Percentiles rank a stretch among this genome's conserved stretches.
Evolutionary conservation across 768 basidiomycete genomes (phyloP).

Genomic region (Sporobolomyces roseus): DNA sequence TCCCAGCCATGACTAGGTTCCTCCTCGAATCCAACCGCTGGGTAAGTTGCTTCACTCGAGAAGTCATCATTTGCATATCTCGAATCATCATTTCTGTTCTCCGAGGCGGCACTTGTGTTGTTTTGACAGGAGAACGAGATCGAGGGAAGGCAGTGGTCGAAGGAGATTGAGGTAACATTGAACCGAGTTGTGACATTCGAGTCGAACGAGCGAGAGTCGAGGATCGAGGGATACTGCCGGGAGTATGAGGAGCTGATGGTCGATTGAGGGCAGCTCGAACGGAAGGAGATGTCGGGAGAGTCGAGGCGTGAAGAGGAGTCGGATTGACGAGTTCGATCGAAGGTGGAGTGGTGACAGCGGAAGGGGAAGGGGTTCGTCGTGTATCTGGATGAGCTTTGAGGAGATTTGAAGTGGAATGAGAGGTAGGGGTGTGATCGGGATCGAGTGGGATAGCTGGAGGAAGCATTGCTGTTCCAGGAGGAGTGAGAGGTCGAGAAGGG

Average conservation of each 20-base stretch:
- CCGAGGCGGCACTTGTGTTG: not conserved
- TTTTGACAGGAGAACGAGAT: conserved; percentile 10
- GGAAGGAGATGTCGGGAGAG: conserved; percentile 2
- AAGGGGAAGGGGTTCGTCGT: not conserved
- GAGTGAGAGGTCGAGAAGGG: conserved; percentile 18
- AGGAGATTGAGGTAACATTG: conserved; percentile 13
- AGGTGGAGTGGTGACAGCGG: conserved; percentile 4
- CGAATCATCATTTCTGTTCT: conserved; percentile 28
- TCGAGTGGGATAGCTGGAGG: not conserved
- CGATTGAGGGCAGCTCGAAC: not conserved
- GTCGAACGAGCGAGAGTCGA: conserved; percentile 32
- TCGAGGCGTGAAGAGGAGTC: conserved; percentile 1
- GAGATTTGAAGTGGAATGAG: not conserved
- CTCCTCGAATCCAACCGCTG: conserved; percentile 24
- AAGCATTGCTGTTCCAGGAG: not conserved
- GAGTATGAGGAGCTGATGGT: not conserved
- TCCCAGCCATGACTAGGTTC: conserved; percentile 29
- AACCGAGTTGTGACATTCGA: conserved; percentile 20
- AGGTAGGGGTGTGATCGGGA: not conserved
- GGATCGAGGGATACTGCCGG: not conserved
- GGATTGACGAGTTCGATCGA: conserved; percentile 20
- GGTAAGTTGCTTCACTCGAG: conserved; percentile 25
- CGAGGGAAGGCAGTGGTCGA: conserved; percentile 11
- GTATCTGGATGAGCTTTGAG: not conserved
- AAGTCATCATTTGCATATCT: conserved; percentile 37